phyloP scores from a whole-genome alignment of 225 moss, liverwort and hornwort genomes.

The Takakia lepidozioides region DNA sequence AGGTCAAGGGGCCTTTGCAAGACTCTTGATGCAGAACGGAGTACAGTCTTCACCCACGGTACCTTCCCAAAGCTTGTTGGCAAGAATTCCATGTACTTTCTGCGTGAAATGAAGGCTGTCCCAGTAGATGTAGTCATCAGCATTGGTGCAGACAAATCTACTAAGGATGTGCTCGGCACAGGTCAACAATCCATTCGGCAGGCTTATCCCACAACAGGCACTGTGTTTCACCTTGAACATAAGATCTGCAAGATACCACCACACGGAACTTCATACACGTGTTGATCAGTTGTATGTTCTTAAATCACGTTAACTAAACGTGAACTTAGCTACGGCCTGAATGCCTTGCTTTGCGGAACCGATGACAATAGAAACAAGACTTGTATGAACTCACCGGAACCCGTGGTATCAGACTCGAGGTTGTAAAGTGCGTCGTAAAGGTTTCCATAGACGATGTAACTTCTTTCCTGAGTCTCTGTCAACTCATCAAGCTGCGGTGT shows the following conservation, averaged over 20 bases:
- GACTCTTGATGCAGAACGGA: slow-evolving; percentile 6
- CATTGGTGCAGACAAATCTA: slow-evolving; percentile 8
- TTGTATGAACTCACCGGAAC: too few species aligned
- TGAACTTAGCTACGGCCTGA: too few species aligned
- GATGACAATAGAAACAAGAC: too few species aligned
- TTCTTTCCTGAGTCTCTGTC: not conserved
- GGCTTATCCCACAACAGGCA: slow-evolving; percentile 4
- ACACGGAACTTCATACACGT: too few species aligned
- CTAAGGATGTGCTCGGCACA: slow-evolving; percentile 5
- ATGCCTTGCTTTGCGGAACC: too few species aligned
- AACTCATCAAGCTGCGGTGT: not conserved
- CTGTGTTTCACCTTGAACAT: not conserved
- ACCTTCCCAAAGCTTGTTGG: slow-evolving; percentile 7
- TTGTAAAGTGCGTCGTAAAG: too few species aligned
- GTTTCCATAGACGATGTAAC: slow-evolving; percentile 8
- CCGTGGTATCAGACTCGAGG: too few species aligned
- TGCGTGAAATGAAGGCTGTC: slow-evolving; percentile 12
- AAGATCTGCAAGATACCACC: too few species aligned
- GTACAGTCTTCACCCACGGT: slow-evolving; percentile 2
- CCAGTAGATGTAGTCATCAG: slow-evolving; percentile 10
- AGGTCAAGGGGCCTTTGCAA: not conserved
- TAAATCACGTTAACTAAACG: too few species aligned
- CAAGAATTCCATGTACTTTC: slow-evolving; percentile 2
- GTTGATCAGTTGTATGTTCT: too few species aligned
- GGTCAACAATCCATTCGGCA: not conserved